Evolutionary conservation across 768 basidiomycete species (phyloP).

Genomic region (Gymnopilus junonius): DNA sequence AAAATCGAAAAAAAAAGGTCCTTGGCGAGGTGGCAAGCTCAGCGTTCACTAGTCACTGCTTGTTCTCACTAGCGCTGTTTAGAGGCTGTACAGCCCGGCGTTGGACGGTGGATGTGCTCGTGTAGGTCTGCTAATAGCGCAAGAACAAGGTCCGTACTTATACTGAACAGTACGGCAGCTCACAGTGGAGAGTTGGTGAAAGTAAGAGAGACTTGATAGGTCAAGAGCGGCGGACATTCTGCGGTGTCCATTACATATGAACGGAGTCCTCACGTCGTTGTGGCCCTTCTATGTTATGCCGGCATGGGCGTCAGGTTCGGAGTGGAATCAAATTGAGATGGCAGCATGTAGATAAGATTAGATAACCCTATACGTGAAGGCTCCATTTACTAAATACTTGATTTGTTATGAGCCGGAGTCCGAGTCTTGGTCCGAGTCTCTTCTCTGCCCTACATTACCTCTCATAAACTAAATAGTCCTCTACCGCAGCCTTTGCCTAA

Average conservation of each 20-base stretch:
- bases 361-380: constrained; percentile 3
- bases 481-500: constrained; percentile 69
- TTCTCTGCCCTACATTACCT: neutral
- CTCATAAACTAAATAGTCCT: constrained; percentile 51
- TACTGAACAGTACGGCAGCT: neutral
- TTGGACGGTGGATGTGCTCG: neutral
- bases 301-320: constrained; percentile 9
- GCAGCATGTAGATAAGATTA: constrained; percentile 5
- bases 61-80: neutral
- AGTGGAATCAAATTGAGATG: no score
- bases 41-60: no score
- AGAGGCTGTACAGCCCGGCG: neutral
- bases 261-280: neutral
- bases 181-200: neutral
- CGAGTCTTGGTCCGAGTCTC: no score
- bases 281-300: constrained; percentile 10
- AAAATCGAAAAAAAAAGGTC: neutral
- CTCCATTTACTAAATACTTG: neutral
- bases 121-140: neutral
- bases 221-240: constrained; percentile 1
- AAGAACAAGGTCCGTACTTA: neutral
- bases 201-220: neutral
- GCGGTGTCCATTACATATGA: neutral
- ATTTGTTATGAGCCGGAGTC: no score
- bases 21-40: neutral